Evolutionary conservation across 192 early-diverging fungal species (phyloP).

Genomic region (Rhizophagus prolifer): DNA sequence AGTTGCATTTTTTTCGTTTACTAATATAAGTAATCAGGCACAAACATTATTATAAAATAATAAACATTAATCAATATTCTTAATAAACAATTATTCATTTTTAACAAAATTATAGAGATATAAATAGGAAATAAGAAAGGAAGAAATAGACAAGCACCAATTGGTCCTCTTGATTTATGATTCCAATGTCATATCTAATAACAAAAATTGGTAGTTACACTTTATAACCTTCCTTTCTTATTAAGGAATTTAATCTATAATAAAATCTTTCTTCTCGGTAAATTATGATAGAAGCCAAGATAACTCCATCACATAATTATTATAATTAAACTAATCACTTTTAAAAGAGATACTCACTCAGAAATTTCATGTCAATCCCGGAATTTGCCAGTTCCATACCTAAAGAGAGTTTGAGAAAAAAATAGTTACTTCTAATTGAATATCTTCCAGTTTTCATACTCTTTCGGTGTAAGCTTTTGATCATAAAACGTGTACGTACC

Average conservation of each 20-base stretch:
- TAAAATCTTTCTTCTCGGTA: background rate
- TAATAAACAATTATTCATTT: no score
- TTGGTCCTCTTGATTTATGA: background rate
- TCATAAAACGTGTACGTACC: background rate
- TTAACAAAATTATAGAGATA: no score
- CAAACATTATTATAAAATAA: background rate
- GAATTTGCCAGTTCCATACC: constrained; percentile 74
- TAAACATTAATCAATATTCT: no score
- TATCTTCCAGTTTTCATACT: no score
- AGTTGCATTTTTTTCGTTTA: constrained; percentile 32
- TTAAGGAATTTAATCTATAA: background rate
- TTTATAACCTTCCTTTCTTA: background rate
- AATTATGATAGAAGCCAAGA: background rate
- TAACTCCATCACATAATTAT: background rate
- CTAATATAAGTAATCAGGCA: constrained; percentile 22
- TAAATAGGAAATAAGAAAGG: background rate
- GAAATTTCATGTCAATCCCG: constrained; percentile 68
- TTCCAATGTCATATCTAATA: background rate
- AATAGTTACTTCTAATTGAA: background rate
- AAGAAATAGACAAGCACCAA: background rate
- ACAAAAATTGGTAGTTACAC: background rate
- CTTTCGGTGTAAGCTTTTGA: no score
- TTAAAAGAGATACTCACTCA: constrained; percentile 43
- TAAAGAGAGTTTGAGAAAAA: background rate
- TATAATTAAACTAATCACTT: no score